Evolutionary conservation across 2,329 filamentous ascomycete species (phyloP), one percentile per base, ranked within the genome.

Genomic region (Aureobasidium sp.): DNA sequence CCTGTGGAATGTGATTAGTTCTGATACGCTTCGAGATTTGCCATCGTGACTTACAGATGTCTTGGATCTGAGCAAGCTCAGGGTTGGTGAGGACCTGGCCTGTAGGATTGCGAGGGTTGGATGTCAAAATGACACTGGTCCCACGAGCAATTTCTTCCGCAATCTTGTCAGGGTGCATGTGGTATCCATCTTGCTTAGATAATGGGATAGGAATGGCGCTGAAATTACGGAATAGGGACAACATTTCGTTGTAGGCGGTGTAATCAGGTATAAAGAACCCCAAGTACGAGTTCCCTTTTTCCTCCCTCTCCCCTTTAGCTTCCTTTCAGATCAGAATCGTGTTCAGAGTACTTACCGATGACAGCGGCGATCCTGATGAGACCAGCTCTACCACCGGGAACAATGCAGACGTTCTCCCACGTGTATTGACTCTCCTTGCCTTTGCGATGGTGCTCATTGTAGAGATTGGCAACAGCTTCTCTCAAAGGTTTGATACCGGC

Each of bases 171-270:
- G 91, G 88, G 72, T 96, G 89, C 73, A 97, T 95, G 71, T 95
- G 90, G 77, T 97, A 97, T 67, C 88, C 88, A 72, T 97, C 92
- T 64, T 89, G 85, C 70, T 91, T 87, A 37, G 87, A 86, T 13
- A 97, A 82, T 12, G 92, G 93, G 4, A 92, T 90, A 8, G 91
- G 91, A 63, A 95, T 90, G 61, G 90, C 88, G 47, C 90, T 89
- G 71, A 96, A 95, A 75, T 96, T 96, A 78, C 90, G 92, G 83
- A 97, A 97, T 63, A 97, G 80, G 63, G 87, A 91, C 78, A 97
- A 78, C 92, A 97, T 97, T 80, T 97, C 92, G 72, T 95, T 96
- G 81, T 97, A 97, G 2, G 93, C 93, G 3, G 92, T 96, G 78
- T 97, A 97, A 75, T 97, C 75, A 1, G 51, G 51, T 20, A 55